These are phyloP conservation scores for Candida boidinii DNA, from an alignment of 805 yeast species.

Conservation along the genomic window DNA sequence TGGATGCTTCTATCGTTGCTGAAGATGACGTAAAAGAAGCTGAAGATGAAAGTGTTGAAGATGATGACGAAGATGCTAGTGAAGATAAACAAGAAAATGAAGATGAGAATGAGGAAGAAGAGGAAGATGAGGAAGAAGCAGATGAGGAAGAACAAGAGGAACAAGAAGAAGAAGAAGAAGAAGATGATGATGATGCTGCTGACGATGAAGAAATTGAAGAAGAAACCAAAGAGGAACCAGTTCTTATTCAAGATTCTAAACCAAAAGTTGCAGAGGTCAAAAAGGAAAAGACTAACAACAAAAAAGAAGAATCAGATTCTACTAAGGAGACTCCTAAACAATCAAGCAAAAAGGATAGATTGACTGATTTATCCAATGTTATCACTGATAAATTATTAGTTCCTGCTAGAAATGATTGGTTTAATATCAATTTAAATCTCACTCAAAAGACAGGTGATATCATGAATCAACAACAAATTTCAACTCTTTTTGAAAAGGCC, in stretches of 20 bases:
- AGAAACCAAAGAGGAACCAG: conserved; percentile 18
- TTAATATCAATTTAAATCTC: conserved; percentile 40
- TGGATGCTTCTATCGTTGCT: conserved; percentile 25
- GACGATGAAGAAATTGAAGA: conserved; percentile 21
- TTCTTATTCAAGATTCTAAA: conserved; percentile 15
- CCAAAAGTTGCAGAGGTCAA: conserved; percentile 13
- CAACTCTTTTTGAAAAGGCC: conserved; percentile 57
- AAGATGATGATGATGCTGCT: conserved; percentile 25
- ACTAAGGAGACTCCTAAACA: conserved; percentile 12
- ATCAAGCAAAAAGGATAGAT: conserved; percentile 16
- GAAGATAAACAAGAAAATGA: conserved; percentile 32
- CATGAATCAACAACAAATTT: conserved; percentile 47
- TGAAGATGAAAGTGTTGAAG: conserved; percentile 29
- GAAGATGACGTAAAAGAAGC: conserved; percentile 22
- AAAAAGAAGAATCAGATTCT: conserved; percentile 23
- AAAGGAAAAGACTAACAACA: conserved; percentile 17
- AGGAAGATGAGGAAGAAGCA: conserved; percentile 24
- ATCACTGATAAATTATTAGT: conserved; percentile 47
- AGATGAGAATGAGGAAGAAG: conserved; percentile 26
- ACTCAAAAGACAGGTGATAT: conserved; percentile 22
- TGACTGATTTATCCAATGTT: conserved; percentile 36
- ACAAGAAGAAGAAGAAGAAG: conserved; percentile 21
- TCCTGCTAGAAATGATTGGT: conserved; percentile 71
- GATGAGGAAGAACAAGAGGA: conserved; percentile 20
- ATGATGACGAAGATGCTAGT: conserved; percentile 24